phyloP scores from a whole-genome alignment of 2,329 filamentous ascomycete genomes.

The Penicillium sp. region DNA sequence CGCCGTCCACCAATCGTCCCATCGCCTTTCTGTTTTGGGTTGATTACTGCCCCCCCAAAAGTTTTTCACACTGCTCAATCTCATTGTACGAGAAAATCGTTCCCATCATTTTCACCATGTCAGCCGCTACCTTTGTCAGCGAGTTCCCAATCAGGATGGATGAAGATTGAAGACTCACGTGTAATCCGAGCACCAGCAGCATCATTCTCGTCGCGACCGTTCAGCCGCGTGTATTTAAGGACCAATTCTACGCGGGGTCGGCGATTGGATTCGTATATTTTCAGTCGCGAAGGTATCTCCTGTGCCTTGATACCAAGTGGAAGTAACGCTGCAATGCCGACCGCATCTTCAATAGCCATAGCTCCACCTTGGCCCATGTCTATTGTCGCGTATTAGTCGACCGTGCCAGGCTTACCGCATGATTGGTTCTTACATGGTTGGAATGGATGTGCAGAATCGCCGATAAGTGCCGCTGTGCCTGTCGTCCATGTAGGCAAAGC shows the following conservation, averaged over 20 bases:
- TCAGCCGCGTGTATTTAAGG: conserved; percentile 21
- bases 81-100: conserved; percentile 24
- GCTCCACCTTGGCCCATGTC: conserved; percentile 34
- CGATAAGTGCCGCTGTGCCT: conserved; percentile 56
- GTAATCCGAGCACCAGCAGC: conserved; percentile 9
- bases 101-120: conserved; percentile 25
- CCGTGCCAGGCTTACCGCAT: not conserved
- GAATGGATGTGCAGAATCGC: conserved; percentile 69
- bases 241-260: conserved; percentile 23
- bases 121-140: conserved; percentile 14
- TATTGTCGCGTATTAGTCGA: not conserved
- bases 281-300: conserved; percentile 17
- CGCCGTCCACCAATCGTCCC: conserved; percentile 5
- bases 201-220: conserved; percentile 25
- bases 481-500: conserved; percentile 56
- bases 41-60: not conserved
- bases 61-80: not conserved
- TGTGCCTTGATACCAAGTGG: conserved; percentile 14
- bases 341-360: conserved; percentile 36
- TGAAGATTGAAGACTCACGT: conserved; percentile 11
- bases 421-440: conserved; percentile 44
- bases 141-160: not conserved
- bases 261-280: conserved; percentile 21
- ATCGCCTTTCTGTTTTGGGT: no score
- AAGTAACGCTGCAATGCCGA: conserved; percentile 29